Conservation (phyloP, 192 early-diverging fungal genomes). For the Coemansia aciculifera region DNA sequence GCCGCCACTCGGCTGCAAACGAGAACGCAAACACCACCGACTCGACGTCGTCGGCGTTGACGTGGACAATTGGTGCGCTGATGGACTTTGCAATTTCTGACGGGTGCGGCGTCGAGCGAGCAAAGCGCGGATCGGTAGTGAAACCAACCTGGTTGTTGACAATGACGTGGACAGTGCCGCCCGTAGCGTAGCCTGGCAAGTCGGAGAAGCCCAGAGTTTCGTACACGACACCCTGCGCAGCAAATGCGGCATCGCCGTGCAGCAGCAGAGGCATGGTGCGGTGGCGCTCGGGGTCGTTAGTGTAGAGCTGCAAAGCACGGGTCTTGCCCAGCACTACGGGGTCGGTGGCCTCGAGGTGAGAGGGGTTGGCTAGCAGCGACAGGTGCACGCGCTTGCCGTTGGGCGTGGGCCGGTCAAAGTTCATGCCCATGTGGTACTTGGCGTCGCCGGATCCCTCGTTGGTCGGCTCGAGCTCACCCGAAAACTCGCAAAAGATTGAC, state of each 20-base stretch:
- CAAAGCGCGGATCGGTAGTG: constrained; percentile 95
- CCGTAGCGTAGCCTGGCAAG: constrained; percentile 92
- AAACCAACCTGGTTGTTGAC: constrained; percentile 99
- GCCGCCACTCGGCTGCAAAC: constrained; percentile 94
- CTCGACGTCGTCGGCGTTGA: constrained; percentile 97
- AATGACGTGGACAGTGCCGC: constrained; percentile 95
- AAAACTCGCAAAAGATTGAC: constrained; percentile 98
- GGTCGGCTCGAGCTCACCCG: constrained; percentile 78
- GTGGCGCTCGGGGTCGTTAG: constrained; percentile 76
- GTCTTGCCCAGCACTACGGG: constrained; percentile 99
- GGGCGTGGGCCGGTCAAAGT: constrained; percentile 94
- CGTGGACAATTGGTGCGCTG: constrained; percentile 96
- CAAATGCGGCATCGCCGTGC: constrained; percentile 98
- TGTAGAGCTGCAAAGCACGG: constrained; percentile 92
- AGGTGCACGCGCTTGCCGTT: constrained; percentile 96
- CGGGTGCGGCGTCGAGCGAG: constrained; percentile 94
- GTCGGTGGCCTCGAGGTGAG: constrained; percentile 97
- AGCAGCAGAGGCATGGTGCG: constrained; percentile 91
- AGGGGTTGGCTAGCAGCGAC: constrained; percentile 97
- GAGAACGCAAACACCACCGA: constrained; percentile 94
- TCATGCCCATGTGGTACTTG: constrained; percentile 93
- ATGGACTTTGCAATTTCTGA: constrained; percentile 97
- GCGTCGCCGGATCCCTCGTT: constrained; percentile 97
- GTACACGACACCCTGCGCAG: constrained; percentile 96
- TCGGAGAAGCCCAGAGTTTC: constrained; percentile 96